Evolutionary conservation across 768 basidiomycete genomes (phyloP), one percentile per base, ranked within the genome.

Genomic region (Lepiota brunneoincarnata): DNA sequence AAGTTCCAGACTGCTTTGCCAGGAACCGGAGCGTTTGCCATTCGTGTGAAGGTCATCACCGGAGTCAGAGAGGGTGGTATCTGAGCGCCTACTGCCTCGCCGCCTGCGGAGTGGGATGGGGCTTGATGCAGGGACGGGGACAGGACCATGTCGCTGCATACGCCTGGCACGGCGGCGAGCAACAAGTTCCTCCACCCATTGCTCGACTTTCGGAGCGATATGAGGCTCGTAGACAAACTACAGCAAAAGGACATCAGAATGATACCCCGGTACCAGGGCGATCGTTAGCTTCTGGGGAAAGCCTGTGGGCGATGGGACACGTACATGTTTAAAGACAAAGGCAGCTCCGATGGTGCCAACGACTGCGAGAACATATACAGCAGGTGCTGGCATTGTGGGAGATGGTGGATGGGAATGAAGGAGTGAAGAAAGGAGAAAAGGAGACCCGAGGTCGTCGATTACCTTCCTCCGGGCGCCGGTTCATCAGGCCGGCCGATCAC

Each of bases 201-300:
- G 71, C 61, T 83, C 84, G 24, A 88, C 41, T 39, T 71, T 74
- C 0, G 85, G 86, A 17, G 83, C 84, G 54, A 88, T 76, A 55
- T 86, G 84, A 9, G 86, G 86, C 57, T 85, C 84, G 54, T 86
- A 87, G 24, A 89, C 78, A 51, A 83, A 82, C 86, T 89, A 54
- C 18, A 49, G 56, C 49, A 54, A 51, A 34, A 38, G 47, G 18
- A 38, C 26, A 21, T 37, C 44, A 54, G 61, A 55, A 63, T 62
- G 51, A 59, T 63, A 40, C 50, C 6, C 56, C 42, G n/a, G n/a
- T n/a, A 60, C 58, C 42, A 57, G 18, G 23, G 49, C 36, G 51
- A 46, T 38, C 26, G 37, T 40, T 38, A 17, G 56, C 51, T 38
- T 20, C 39, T 18, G 21, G 24, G 44, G 28, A 37, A 20, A 52